These are phyloP conservation scores for Rhodotorula sp. DNA, from an alignment of 1,284 basidiomycete species.

Conservation along the genomic window DNA sequence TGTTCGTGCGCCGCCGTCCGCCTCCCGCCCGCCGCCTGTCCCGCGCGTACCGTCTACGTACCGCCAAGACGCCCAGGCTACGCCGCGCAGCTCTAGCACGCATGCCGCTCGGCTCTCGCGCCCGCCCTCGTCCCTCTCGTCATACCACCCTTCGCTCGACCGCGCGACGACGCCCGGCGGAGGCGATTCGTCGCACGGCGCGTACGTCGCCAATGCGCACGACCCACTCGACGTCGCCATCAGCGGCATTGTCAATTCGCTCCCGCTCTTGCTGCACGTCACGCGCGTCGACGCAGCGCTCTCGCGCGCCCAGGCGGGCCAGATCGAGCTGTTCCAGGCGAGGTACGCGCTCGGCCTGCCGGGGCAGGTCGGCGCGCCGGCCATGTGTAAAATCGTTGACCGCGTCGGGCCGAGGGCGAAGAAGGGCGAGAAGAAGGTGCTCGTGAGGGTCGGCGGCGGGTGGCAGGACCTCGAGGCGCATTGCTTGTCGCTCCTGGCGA, in stretches of 20 bases:
- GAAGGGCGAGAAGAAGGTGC: slow-evolving; percentile 70
- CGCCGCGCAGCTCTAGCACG: slow-evolving; percentile 11
- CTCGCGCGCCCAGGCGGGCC: slow-evolving; percentile 58
- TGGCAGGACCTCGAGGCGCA: slow-evolving; percentile 84
- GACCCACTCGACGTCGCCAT: slow-evolving; percentile 82
- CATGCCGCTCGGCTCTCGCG: background rate
- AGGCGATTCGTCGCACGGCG: slow-evolving; percentile 53
- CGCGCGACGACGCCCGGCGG: slow-evolving; percentile 55
- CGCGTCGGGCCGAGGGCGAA: slow-evolving; percentile 55
- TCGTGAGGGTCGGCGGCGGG: slow-evolving; percentile 77
- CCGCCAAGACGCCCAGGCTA: slow-evolving; percentile 1
- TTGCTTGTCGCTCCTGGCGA: slow-evolving; percentile 25
- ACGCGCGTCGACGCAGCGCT: slow-evolving; percentile 77
- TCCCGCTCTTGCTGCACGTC: slow-evolving; percentile 63
- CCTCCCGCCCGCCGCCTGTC: slow-evolving; percentile 23
- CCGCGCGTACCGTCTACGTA: slow-evolving; percentile 24
- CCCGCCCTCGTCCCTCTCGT: slow-evolving; percentile 51
- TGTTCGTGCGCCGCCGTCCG: slow-evolving; percentile 13
- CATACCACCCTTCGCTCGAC: slow-evolving; percentile 52
- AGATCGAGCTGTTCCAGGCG: slow-evolving; percentile 75
- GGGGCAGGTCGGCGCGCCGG: slow-evolving; percentile 61
- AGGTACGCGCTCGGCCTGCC: slow-evolving; percentile 70
- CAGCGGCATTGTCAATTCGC: slow-evolving; percentile 69
- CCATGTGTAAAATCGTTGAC: slow-evolving; percentile 76
- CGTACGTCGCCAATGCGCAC: slow-evolving; percentile 70